Evolutionary conservation across 129 eudicot genomes (phyloP), one percentile per base, ranked within the genome.

Genomic region (Dittrichia graveolens): DNA sequence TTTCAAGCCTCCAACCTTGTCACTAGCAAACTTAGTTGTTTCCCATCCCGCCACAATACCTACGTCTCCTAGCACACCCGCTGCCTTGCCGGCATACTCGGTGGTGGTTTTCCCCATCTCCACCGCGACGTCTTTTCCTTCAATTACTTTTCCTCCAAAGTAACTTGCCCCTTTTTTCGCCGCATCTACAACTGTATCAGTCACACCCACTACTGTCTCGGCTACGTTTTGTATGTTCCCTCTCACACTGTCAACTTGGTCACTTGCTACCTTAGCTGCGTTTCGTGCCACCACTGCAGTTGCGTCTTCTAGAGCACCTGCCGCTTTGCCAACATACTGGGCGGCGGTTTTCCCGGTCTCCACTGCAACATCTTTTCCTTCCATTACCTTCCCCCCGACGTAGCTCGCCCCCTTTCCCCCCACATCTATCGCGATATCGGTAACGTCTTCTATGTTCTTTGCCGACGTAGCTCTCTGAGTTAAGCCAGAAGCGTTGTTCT

Each of bases 81-180:
- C 59, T 18, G 73, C 86, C 62, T 83, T 75, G 11, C 79, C 86
- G 1, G 43, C 87, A 67, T 79, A 82, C 10, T 83, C 91, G 0
- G 65, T 79, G 6, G 86, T 82, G 7, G 80, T 76, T 69, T 80
- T 89, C 12, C 88, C 88, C 0, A 78, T 55, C 57, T 84, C 88
- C 47, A 82, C 76, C 0, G 89, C 45, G 5, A 53, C 61, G 49
- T 84, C 87, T 41, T 82, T 84, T 4, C 88, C 88, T 15, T 60
- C 83, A 5, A 24, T 76, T 5, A 83, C 84, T 41, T 81, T 16
- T 18, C 60, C 49, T 65, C 80, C 54, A 5, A 55, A 0, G 78
- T 40, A 70, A 6, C 75, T 16, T 5, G 48, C 74, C 3, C 74
- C 45, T 6, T 19, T 53, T 39, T 69, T 34, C 2, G 53, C 58